phyloP scores from a whole-genome alignment of 495 filamentous ascomycete species.

The Hapsidospora chrysogenum region DNA sequence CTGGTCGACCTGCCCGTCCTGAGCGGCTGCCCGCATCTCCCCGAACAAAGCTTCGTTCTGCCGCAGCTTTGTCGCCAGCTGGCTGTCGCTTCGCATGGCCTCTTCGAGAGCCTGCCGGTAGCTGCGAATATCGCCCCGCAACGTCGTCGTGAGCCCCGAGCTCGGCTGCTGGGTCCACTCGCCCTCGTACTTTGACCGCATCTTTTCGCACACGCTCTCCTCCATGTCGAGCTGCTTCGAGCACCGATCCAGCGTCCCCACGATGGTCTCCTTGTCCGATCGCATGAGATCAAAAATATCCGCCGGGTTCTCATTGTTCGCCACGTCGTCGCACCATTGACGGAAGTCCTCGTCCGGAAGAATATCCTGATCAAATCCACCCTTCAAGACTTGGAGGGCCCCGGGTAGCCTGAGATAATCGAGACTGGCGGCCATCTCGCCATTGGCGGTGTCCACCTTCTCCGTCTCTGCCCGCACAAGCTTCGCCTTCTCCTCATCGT shows the following conservation, averaged over 20 bases:
- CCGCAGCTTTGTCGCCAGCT: conserved; percentile 67
- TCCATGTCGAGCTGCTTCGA: conserved; percentile 86
- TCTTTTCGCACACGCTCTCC: conserved; percentile 96
- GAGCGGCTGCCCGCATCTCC: conserved; percentile 83
- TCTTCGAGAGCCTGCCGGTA: conserved; percentile 82
- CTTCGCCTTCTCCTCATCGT: conserved; percentile 98
- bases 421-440: conserved; percentile 88
- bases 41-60: conserved; percentile 79
- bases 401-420: conserved; percentile 86
- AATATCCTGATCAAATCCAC: conserved; percentile 80
- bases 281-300: conserved; percentile 64
- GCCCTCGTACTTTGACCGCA: conserved; percentile 89
- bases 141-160: conserved; percentile 67
- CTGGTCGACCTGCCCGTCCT: conserved; percentile 75
- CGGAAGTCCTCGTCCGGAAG: conserved; percentile 81
- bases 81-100: conserved; percentile 72
- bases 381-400: conserved; percentile 81
- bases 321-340: conserved; percentile 83
- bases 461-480: conserved; percentile 86
- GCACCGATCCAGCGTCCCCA: conserved; percentile 54
- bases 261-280: conserved; percentile 56
- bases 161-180: conserved; percentile 98
- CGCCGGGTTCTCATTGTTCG: conserved; percentile 55
- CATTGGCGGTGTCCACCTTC: conserved; percentile 74
- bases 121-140: conserved; percentile 69